Evolutionary conservation across 2,329 filamentous ascomycete genomes (phyloP), one percentile per base, ranked within the genome.

Genomic region (Aspergillus versicolor): DNA sequence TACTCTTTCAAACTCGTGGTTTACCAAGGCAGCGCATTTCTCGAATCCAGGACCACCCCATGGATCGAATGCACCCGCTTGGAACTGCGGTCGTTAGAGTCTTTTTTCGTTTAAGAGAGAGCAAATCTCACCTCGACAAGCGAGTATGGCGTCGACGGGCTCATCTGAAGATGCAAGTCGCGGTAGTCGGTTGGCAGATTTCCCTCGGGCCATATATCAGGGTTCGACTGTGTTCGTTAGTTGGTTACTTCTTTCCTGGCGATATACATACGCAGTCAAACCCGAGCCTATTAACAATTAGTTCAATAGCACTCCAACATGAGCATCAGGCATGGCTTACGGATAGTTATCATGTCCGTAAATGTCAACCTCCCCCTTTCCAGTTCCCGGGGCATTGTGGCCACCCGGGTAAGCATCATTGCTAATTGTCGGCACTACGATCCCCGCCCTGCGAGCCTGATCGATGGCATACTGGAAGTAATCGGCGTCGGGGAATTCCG

Each of bases 11-110:
- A 91, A 91, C 63, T 92, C 88, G n/a, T 86, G 78, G 60, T 89
- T 88, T 4, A 90, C 75, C 3, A 92, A 78, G 3, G 78, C 75
- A 4, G 82, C 77, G 64, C 91, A 94, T 56, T 86, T 77, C 3
- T 84, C 85, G 49, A 89, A 90, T 0, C 89, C 88, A 13, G 79
- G 75, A 15, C 89, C 89, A 48, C 89, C 90, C 83, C 89, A 93
- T 0, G 86, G 85, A 67, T 91, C 88, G 59, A 88, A 91, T 0
- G 85, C 79, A 21, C 88, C 88, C 1, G 83, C 88, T 79, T 91
- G 87, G 61, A 88, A 89, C 77, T 87, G 65, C 42, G 68, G 17
- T 40, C 9, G 4, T 32, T 58, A 65, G 62, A 63, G 9, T 19
- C 13, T 15, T 6, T 19, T 19, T 6, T 17, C 3, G 44, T 24